These are phyloP conservation scores for Lathyrus oleraceus DNA, from an alignment of 306 rosid species.

Conservation along the genomic window DNA sequence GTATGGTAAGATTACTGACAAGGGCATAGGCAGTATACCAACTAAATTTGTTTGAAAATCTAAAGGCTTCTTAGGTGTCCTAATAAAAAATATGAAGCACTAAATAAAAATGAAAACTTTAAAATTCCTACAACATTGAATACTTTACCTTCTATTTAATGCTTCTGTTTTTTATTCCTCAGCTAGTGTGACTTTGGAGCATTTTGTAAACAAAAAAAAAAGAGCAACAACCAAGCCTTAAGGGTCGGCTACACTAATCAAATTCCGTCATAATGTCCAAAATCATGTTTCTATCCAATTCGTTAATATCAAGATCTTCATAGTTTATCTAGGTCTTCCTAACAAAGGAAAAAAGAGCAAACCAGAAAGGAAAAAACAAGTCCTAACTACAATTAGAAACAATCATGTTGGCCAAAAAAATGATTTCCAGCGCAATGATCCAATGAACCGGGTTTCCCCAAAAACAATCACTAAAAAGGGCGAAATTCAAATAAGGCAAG, in stretches of 20 bases:
- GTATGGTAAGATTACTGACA: not conserved
- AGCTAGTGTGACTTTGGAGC: not conserved
- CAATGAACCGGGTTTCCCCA: not conserved
- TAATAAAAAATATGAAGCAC: not conserved
- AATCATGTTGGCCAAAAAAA: not conserved
- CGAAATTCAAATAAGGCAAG: not conserved
- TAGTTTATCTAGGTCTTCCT: no score
- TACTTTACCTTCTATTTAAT: not conserved
- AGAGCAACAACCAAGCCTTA: no score
- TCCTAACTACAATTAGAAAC: conserved; percentile 19
- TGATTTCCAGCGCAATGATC: conserved; percentile 1
- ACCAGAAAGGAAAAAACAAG: not conserved
- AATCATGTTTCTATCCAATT: no score
- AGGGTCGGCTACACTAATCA: no score
- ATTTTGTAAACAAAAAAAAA: not conserved
- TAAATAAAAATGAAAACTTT: not conserved
- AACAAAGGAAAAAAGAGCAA: not conserved
- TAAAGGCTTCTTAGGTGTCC: not conserved
- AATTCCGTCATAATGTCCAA: no score
- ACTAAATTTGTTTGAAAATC: not conserved
- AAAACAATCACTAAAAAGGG: not conserved
- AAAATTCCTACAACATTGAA: not conserved
- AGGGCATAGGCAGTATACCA: conserved; percentile 4
- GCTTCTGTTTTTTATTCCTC: not conserved
- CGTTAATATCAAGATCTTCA: no score